Percentiles rank a stretch among this genome's conserved stretches.
These are phyloP conservation scores for Malassezia vespertilionis DNA, from an alignment of 1,284 basidiomycete species.

Conservation along the genomic window DNA sequence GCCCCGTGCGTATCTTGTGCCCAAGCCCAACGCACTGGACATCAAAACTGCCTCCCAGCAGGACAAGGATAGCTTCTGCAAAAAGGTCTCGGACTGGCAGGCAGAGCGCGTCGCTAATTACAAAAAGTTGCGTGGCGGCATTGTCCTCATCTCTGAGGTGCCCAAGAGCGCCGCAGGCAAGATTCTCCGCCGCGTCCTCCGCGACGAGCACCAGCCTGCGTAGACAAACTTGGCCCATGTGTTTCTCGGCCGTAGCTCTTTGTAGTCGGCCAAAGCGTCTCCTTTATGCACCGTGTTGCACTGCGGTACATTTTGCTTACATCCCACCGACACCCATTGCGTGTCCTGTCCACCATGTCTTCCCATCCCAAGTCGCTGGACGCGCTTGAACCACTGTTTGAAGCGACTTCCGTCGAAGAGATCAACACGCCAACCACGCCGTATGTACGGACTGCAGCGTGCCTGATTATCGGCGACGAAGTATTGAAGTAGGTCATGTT, in stretches of 20 bases:
- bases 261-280: no score
- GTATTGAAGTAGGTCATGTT: constrained; percentile 31
- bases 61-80: constrained; percentile 22
- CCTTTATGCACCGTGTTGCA: no score
- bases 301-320: no score
- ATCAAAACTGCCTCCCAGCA: constrained; percentile 22
- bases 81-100: constrained; percentile 43
- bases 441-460: constrained; percentile 21
- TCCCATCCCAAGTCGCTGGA: neutral
- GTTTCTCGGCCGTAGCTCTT: constrained; percentile 1
- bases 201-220: constrained; percentile 21
- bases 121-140: constrained; percentile 47
- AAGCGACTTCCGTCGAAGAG: constrained; percentile 1
- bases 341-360: no score
- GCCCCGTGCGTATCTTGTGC: constrained; percentile 45
- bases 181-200: constrained; percentile 36
- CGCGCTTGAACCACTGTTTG: constrained; percentile 3
- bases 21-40: constrained; percentile 18
- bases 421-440: neutral
- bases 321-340: no score
- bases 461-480: constrained; percentile 58
- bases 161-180: constrained; percentile 44
- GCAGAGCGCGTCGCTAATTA: constrained; percentile 43
- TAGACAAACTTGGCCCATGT: neutral
- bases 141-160: constrained; percentile 28